Evolutionary conservation across 2,329 filamentous ascomycete genomes (phyloP), one percentile per base, ranked within the genome.

Genomic region (Incumbomyces lentus): DNA sequence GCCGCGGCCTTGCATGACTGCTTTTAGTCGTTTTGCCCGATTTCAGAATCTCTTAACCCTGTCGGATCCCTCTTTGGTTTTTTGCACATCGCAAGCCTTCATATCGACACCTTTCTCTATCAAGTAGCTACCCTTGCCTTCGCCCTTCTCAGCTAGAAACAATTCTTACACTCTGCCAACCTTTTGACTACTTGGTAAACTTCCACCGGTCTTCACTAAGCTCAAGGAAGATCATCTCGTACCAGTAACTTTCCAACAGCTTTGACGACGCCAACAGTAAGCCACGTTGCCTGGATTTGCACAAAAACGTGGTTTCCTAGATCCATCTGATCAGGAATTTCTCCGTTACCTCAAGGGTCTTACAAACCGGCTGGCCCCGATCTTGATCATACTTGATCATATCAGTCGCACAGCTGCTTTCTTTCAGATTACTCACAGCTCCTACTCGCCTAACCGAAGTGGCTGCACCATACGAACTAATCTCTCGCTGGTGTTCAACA

Each of bases 101-200:
- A 18, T n/a, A n/a, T 40, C 12, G 6, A 22, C 13, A 18, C 33
- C 33, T 37, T 44, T 26, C 41, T 44, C 40, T 8, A 44, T 44
- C 32, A 16, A 18, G 41, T 37, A 44, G 31, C 31, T 37, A 37
- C 14, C 42, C 16, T 31, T 18, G 17, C 14, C 38, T 14, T 38
- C 33, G 34, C 38, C 22, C 33, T 45, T 17, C 26, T n/a, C 29
- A 37, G 5, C 22, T 14, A 45, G 42, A 38, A 35, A 26, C 18
- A 37, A 13, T 30, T 38, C n/a, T 45, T 33, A 17, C 33, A 37
- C 13, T 18, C 16, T 31, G 36, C 33, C 33, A 13, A 33, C 16
- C 38, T 29, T 38, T 19, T 32, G 33, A 18, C 13, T 31, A 22
- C 36, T 34, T 17, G 34, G 35, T 32, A 44, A 35, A 44, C 40